Evolutionary conservation across 768 basidiomycete species (phyloP), one percentile per base, ranked within the genome.

Genomic region (Lanmaoa rubissima): DNA sequence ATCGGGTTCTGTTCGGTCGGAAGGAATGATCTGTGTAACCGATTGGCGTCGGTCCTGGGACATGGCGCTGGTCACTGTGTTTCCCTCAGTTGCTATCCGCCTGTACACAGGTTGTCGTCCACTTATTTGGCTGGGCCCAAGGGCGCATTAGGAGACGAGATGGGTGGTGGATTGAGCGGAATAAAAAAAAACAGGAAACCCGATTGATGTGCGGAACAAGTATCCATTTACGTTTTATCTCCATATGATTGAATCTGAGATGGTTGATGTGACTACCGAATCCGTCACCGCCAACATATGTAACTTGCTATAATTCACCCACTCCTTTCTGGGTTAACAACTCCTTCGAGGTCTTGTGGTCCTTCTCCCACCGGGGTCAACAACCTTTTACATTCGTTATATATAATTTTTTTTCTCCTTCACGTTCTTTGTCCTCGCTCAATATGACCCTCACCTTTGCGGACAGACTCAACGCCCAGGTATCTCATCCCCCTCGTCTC

Each of bases 381-480:
- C 53, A 3, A 24, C 43, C 21, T 24, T 38, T 17, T 49, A 46
- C 66, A 54, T 58, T 61, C 62, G 31, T 61, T 69, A 67, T 71
- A 68, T 61, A 63, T 63, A 54, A 31, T 31, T 7, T 43, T 39
- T 44, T 52, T 38, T 44, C 40, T 32, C 48, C 17, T 24, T 24
- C 42, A 51, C 70, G 16, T 59, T 67, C 63, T n/a, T 61, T 65
- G 54, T 48, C 63, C 54, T 54, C 26, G 51, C 53, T 54, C 53
- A 46, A 55, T 46, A 77, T 77, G 76, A 72, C 69, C 36, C 65
- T 77, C 53, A 74, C 70, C 32, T 74, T 73, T 60, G 63, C 74
- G 31, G 76, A 78, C 62, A 69, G 71, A 58, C 73, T 78, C 58
- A 78, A 78, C 53, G 75, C 76, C 26, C 74, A 73, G 62, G 76